phyloP scores from a whole-genome alignment of 140 eudicot species.

The Oenanthe javanica region DNA sequence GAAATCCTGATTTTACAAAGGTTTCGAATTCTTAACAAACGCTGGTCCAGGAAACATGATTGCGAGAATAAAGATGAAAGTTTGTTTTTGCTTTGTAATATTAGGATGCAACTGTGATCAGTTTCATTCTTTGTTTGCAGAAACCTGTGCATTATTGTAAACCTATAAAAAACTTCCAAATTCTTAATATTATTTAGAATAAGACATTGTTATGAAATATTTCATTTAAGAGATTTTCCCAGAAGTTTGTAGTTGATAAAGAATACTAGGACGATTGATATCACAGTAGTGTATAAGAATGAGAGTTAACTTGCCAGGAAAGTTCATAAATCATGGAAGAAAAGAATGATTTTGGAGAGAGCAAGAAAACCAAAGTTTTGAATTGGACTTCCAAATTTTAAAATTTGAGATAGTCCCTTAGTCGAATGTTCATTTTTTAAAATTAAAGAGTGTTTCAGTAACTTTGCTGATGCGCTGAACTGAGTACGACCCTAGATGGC shows the following conservation, averaged over 20 bases:
- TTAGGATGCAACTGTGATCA: no score
- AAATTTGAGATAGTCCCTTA: not conserved
- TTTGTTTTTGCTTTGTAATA: no score
- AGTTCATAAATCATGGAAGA: not conserved
- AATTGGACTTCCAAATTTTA: not conserved
- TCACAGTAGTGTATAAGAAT: not conserved
- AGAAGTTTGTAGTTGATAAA: not conserved
- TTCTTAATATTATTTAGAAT: not conserved
- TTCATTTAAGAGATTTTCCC: not conserved
- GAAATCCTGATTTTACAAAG: no score
- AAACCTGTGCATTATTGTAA: no score
- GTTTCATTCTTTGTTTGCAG: no score
- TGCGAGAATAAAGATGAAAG: no score
- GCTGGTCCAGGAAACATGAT: no score
- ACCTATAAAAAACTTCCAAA: not conserved
- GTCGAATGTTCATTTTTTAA: no score
- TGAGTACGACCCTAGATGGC: not conserved
- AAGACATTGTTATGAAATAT: not conserved
- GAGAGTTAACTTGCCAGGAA: not conserved
- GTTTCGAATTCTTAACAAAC: no score
- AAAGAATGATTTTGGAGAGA: not conserved
- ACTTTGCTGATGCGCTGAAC: not conserved
- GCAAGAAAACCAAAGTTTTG: not conserved
- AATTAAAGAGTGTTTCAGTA: no score
- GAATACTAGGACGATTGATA: not conserved